Evolutionary conservation across 257 asterid genomes (phyloP).

Genomic region (Primulina eburnea): DNA sequence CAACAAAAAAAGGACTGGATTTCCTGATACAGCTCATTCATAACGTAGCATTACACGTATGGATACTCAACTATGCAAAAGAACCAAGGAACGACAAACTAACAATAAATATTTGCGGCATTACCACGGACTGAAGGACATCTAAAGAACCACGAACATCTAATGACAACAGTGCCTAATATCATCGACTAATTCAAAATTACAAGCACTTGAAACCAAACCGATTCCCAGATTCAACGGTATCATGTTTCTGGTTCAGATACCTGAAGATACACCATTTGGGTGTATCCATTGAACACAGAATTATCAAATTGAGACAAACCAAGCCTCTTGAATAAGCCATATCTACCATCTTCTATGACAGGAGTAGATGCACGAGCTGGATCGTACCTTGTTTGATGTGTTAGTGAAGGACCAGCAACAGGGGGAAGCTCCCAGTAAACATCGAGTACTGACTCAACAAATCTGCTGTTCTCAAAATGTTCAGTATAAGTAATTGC

Average conservation of each 20-base stretch:
- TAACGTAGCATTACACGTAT: slow-evolving; percentile 8
- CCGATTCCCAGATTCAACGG: slow-evolving; percentile 4
- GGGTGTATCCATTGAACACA: slow-evolving; percentile 96
- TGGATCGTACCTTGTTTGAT: slow-evolving; percentile 93
- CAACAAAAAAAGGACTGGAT: too few relatives aligned
- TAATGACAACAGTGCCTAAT: slow-evolving; percentile 18
- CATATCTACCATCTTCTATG: slow-evolving; percentile 81
- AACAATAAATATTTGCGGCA: background rate
- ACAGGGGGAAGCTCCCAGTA: slow-evolving; percentile 99
- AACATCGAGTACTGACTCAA: slow-evolving; percentile 76
- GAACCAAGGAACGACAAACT: background rate
- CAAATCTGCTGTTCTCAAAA: slow-evolving; percentile 78
- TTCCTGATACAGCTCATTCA: too few relatives aligned
- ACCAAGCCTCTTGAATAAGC: slow-evolving; percentile 70
- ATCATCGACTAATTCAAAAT: slow-evolving; percentile 26
- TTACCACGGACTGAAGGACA: slow-evolving; percentile 12
- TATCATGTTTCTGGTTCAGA: slow-evolving; percentile 47
- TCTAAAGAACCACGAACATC: slow-evolving; percentile 23
- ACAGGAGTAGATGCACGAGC: slow-evolving; percentile 77
- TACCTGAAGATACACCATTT: slow-evolving; percentile 90
- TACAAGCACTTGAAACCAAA: slow-evolving; percentile 26
- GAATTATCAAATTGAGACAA: slow-evolving; percentile 59
- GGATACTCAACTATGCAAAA: background rate
- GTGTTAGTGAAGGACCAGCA: slow-evolving; percentile 96
- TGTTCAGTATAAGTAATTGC: slow-evolving; percentile 60